phyloP scores from a whole-genome alignment of 2,329 filamentous ascomycete species.

The Dryadomyces sulphureus region DNA sequence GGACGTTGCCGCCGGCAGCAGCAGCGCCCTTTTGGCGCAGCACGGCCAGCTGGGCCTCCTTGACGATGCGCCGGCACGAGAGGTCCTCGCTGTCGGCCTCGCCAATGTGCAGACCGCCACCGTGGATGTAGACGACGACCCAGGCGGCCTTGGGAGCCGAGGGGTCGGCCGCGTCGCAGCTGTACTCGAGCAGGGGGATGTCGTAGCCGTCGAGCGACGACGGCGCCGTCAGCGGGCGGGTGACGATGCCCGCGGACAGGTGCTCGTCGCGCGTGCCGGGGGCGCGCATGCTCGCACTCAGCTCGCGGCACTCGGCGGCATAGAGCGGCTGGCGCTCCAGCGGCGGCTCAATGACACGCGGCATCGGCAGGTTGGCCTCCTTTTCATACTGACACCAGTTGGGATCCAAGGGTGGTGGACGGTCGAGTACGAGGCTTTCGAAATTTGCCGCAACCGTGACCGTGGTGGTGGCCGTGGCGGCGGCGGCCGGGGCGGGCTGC shows the following conservation, averaged over 20 bases:
- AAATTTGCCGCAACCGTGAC: not conserved
- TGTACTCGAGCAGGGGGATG: constrained; percentile 23
- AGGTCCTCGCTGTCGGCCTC: constrained; percentile 34
- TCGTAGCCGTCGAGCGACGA: constrained; percentile 19
- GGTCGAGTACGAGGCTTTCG: constrained; percentile 15
- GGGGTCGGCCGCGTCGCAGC: not conserved
- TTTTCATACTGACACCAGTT: constrained; percentile 25
- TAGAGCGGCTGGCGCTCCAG: constrained; percentile 24
- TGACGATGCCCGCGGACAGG: constrained; percentile 20
- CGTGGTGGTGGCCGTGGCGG: constrained; percentile 1
- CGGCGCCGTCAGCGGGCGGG: constrained; percentile 15
- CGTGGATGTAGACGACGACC: constrained; percentile 31
- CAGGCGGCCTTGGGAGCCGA: constrained; percentile 8
- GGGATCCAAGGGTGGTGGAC: constrained; percentile 23
- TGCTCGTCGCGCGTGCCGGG: constrained; percentile 21
- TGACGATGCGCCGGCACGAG: constrained; percentile 26
- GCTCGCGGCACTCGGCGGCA: constrained; percentile 23
- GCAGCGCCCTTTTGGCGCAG: no score
- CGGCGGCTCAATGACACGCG: constrained; percentile 13
- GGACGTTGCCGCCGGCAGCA: not conserved
- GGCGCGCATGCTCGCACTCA: constrained; percentile 20
- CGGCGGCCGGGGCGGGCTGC: not conserved
- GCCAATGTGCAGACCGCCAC: constrained; percentile 30
- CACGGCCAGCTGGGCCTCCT: constrained; percentile 13
- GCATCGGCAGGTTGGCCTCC: constrained; percentile 13